Evolutionary conservation across 345 rosid species (phyloP).

Genomic region (Populus pruinosa): DNA sequence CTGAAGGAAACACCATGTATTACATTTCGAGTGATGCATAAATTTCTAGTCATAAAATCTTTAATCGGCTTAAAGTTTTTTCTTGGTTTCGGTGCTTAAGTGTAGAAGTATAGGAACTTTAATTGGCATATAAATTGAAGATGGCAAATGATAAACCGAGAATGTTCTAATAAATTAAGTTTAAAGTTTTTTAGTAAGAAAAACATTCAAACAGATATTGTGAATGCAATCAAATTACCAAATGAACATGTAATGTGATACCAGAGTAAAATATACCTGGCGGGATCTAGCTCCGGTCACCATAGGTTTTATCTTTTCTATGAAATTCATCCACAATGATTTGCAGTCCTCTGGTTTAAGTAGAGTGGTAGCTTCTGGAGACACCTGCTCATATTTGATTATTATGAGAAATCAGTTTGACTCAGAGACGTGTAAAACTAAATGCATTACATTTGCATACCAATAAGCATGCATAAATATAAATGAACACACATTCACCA

Average conservation of each 20-base stretch:
- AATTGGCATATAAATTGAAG: no score
- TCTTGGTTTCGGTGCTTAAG: no score
- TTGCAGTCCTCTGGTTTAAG: constrained; percentile 28
- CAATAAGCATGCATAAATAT: not conserved
- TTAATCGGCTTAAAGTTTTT: no score
- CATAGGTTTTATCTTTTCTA: constrained; percentile 24
- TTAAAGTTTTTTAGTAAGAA: no score
- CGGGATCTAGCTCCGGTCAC: constrained; percentile 53
- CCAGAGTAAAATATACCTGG: constrained; percentile 39
- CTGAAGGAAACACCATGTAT: no score
- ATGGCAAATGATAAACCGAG: no score
- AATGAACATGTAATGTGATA: not conserved
- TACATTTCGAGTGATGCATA: no score
- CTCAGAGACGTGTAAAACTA: not conserved
- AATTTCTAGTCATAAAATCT: no score
- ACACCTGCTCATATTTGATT: constrained; percentile 31
- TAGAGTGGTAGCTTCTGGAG: constrained; percentile 35
- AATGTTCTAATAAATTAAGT: not conserved
- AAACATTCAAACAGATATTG: no score
- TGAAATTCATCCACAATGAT: constrained; percentile 28
- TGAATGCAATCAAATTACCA: no score
- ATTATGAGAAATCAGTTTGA: not conserved
- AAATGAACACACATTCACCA: not conserved
- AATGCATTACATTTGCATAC: not conserved
- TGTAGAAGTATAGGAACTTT: no score